Percentiles rank a stretch among this genome's conserved stretches.
phyloP scores from a whole-genome alignment of 2,329 filamentous ascomycete species.

The Aspergillus eucalypticola region DNA sequence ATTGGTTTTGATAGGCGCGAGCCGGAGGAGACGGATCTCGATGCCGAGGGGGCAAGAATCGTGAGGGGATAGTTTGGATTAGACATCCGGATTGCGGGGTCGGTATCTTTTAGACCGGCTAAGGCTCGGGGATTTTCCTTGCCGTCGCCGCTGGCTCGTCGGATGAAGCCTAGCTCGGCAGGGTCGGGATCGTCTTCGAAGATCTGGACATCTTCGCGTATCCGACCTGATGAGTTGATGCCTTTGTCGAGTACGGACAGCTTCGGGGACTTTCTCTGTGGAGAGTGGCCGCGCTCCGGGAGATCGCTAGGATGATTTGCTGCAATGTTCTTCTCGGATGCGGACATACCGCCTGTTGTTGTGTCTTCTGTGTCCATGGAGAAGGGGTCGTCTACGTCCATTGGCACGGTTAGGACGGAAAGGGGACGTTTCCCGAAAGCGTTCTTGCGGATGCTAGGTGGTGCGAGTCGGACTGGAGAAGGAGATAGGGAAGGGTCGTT shows the following conservation, averaged over 20 bases:
- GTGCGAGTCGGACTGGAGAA: conserved; percentile 35
- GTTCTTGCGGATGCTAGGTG: conserved; percentile 40
- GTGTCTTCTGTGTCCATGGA: conserved; percentile 33
- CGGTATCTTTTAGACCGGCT: conserved; percentile 17
- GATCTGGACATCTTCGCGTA: conserved; percentile 33
- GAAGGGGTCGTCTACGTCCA: conserved; percentile 27
- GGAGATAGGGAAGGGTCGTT: conserved; percentile 49
- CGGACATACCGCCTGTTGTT: conserved; percentile 30
- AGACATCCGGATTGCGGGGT: background rate
- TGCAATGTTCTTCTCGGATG: conserved; percentile 45
- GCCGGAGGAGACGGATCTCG: conserved; percentile 11
- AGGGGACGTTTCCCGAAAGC: conserved; percentile 46
- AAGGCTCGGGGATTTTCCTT: conserved; percentile 26
- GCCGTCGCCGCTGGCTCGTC: conserved; percentile 22
- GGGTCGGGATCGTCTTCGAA: conserved; percentile 33
- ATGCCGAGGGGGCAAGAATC: conserved; percentile 6
- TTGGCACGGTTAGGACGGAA: conserved; percentile 40
- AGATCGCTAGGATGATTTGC: conserved; percentile 31
- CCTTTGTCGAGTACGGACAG: conserved; percentile 28
- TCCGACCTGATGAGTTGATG: conserved; percentile 25
- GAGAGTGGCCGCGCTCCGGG: conserved; percentile 22
- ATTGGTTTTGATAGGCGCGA: conserved; percentile 22
- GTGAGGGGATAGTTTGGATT: conserved; percentile 5
- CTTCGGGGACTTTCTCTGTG: conserved; percentile 40
- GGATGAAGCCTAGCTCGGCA: conserved; percentile 14